These are phyloP conservation scores for Vitis hybrid DNA, from an alignment of 177 flowering plant genomes.

Conservation along the genomic window DNA sequence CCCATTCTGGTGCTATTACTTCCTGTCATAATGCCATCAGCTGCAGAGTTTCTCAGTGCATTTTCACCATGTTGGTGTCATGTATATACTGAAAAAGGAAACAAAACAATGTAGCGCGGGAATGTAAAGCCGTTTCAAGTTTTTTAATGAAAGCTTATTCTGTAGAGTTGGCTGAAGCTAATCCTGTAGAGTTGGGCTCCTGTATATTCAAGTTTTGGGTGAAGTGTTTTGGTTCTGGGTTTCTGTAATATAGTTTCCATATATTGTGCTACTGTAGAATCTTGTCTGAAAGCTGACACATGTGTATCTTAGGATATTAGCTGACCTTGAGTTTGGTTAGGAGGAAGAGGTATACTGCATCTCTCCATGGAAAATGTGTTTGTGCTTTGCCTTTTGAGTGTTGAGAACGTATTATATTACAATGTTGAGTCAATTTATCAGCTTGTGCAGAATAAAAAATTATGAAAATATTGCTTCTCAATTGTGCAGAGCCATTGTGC, in stretches of 20 bases:
- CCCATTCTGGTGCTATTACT: background rate
- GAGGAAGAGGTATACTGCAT: too few relatives aligned
- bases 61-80: background rate
- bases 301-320: background rate
- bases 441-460: too few relatives aligned
- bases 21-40: background rate
- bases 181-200: conserved; percentile 6
- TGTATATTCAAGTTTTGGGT: conserved; percentile 1
- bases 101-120: background rate
- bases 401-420: too few relatives aligned
- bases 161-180: background rate
- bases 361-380: too few relatives aligned
- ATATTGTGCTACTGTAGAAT: background rate
- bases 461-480: too few relatives aligned
- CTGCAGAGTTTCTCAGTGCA: background rate
- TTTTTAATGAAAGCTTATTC: too few relatives aligned
- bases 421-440: too few relatives aligned
- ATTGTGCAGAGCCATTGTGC: too few relatives aligned
- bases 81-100: conserved; percentile 2
- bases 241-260: background rate
- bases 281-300: background rate
- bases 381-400: too few relatives aligned
- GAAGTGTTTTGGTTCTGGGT: background rate
- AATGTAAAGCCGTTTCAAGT: conserved; percentile 4
- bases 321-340: too few relatives aligned